A percentile compares a stretch with the other conserved stretches of the same genome.
Evolutionary conservation across 495 filamentous ascomycete genomes (phyloP).

Genomic region (Neurospora sp.): DNA sequence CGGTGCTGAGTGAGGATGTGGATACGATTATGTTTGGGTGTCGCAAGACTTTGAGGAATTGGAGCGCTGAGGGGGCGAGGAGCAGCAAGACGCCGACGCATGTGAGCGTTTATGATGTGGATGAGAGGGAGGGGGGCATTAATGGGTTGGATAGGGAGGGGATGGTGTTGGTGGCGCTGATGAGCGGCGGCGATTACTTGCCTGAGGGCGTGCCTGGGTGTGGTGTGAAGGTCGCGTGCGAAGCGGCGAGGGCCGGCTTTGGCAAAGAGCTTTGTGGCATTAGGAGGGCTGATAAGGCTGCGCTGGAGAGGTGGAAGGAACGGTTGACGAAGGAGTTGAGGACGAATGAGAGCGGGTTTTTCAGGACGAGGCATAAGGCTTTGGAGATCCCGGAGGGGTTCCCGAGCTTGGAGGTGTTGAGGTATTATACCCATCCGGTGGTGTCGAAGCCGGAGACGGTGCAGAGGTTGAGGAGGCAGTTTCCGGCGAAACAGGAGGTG

Average conservation of each 20-base stretch:
- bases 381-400: slow-evolving; percentile 73
- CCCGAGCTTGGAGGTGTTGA: slow-evolving; percentile 64
- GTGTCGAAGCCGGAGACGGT: slow-evolving; percentile 58
- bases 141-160: slow-evolving; percentile 65
- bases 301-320: slow-evolving; percentile 62
- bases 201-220: slow-evolving; percentile 83
- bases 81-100: slow-evolving; percentile 67
- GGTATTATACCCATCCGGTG: slow-evolving; percentile 77
- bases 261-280: slow-evolving; percentile 63
- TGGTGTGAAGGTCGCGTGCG: slow-evolving; percentile 76
- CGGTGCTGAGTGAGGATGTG: slow-evolving; percentile 92
- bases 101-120: slow-evolving; percentile 63
- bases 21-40: slow-evolving; percentile 98
- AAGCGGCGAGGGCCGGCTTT: slow-evolving; percentile 84
- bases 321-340: slow-evolving; percentile 63
- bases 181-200: slow-evolving; percentile 93
- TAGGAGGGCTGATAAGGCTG: slow-evolving; percentile 34
- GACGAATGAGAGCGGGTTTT: slow-evolving; percentile 78
- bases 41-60: slow-evolving; percentile 65
- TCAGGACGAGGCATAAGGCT: slow-evolving; percentile 60
- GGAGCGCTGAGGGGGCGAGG: slow-evolving; percentile 60
- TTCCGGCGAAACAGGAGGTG: slow-evolving; percentile 54
- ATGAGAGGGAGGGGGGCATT: slow-evolving; percentile 28
- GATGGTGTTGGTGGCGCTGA: slow-evolving; percentile 90
- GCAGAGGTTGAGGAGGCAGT: slow-evolving; percentile 40